Evolutionary conservation across 345 rosid genomes (phyloP).

Genomic region (Erucastrum elatum): DNA sequence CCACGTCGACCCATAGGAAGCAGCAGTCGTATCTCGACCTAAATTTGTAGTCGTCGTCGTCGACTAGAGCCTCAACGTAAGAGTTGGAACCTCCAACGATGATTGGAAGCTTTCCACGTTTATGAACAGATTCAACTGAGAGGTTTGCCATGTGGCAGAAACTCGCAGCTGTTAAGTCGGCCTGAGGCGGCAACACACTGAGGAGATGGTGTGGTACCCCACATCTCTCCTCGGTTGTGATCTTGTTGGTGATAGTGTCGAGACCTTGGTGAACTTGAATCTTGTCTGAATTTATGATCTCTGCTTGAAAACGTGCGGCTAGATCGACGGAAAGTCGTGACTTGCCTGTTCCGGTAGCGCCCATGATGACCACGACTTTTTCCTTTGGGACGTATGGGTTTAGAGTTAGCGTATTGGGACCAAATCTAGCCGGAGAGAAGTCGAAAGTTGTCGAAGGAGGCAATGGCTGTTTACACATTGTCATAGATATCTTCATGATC

Average conservation of each 20-base stretch:
- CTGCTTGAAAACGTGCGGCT: constrained; percentile 62
- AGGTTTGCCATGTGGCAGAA: constrained; percentile 53
- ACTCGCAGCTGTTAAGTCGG: constrained; percentile 52
- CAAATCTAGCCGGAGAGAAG: constrained; percentile 31
- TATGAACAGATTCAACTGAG: constrained; percentile 43
- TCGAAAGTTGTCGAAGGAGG: constrained; percentile 37
- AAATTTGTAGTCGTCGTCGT: constrained; percentile 43
- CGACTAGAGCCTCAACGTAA: constrained; percentile 60
- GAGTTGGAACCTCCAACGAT: constrained; percentile 86
- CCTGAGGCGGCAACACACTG: constrained; percentile 49
- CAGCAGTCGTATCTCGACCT: constrained; percentile 61
- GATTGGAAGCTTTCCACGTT: constrained; percentile 57
- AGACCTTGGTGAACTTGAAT: constrained; percentile 69
- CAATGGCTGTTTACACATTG: constrained; percentile 38
- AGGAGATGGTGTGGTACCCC: constrained; percentile 73
- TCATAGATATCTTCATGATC: constrained; percentile 46
- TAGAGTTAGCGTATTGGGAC: constrained; percentile 32
- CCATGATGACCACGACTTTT: constrained; percentile 63
- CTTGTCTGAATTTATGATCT: constrained; percentile 77
- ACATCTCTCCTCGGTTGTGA: constrained; percentile 53
- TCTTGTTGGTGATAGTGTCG: constrained; percentile 66
- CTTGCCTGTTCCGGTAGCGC: constrained; percentile 78
- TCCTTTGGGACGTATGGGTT: constrained; percentile 48
- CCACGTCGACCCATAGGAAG: constrained; percentile 63
- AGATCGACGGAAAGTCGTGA: constrained; percentile 74